Base-by-base conservation (phyloP, 371 early-diverging fungal genomes). In the Apophysomyces sp. region DNA sequence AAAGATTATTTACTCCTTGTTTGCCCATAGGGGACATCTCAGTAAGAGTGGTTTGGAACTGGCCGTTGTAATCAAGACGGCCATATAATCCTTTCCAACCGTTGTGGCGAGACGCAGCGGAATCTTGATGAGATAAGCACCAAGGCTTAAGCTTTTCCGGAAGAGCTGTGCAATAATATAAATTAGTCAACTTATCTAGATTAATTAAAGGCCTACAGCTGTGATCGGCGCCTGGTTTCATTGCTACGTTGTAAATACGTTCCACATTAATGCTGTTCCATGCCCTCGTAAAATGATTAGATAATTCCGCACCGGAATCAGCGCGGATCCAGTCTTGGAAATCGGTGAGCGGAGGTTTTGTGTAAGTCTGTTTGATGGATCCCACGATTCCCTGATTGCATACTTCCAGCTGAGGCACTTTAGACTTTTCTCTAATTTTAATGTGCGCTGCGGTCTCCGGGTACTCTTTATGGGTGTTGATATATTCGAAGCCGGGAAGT, bases 401-500 rank as follows among this genome's bases (percentile, higher is more conserved):
- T 24, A 21, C 57, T 16, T 26, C 52, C 44, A 58, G 32, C 40
- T 49, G 60, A 29, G 29, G 24, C 2, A 63, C 65, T 11, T 27
- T n/a, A 7, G 61, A 12, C 13, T 66, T 39, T 29, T 28, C 40
- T 15, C 54, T 24, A 29, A 37, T 27, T 4, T 44, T 11, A 9
- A 32, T 30, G 34, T 74, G 69, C 7, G 58, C 54, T 26, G 71
- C 64, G 2, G 68, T 63, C 9, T 61, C 72, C 0, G 73, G 71
- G 32, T 81, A 76, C 7, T 72, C 56, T 15, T 49, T 30, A 30
- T 73, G 64, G 15, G 85, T 83, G 49, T 85, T 82, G 13, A 62
- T 44, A 56, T 72, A 85, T 61, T 87, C 89, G 36, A 85, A 89
- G 18, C 73, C 78, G 30, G 85, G 86, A n/a, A 89, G 68, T 52